Evolutionary conservation across 2,329 filamentous ascomycete species (phyloP).

Genomic region (Ascochyta viciae-villosae): DNA sequence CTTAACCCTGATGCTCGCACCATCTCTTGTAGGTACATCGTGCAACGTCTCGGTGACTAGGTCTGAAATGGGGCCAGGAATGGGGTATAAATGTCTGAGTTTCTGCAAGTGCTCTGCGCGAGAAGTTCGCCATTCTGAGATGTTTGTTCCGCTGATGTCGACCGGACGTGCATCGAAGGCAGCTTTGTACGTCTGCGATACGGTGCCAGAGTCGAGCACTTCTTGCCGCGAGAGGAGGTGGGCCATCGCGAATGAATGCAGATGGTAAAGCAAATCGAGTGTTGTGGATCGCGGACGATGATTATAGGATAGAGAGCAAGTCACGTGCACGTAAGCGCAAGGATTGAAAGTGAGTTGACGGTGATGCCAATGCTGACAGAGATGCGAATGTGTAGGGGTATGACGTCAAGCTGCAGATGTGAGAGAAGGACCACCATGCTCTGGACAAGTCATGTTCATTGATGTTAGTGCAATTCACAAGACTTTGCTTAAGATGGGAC

Average conservation of each 20-base stretch:
- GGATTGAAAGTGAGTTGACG: neutral
- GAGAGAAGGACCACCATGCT: no score
- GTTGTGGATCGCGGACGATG: no score
- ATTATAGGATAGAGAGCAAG: neutral
- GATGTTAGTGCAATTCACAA: no score
- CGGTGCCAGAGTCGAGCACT: slow-evolving; percentile 29
- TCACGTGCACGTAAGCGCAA: neutral
- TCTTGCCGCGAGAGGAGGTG: slow-evolving; percentile 36
- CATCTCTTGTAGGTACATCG: slow-evolving; percentile 35
- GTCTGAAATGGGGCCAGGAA: slow-evolving; percentile 39
- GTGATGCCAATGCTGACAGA: neutral
- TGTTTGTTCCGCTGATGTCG: slow-evolving; percentile 23
- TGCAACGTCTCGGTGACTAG: slow-evolving; percentile 39
- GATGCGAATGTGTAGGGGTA: neutral
- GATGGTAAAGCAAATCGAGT: neutral
- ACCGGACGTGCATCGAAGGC: slow-evolving; percentile 36
- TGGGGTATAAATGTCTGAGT: slow-evolving; percentile 41
- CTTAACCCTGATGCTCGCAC: slow-evolving; percentile 31
- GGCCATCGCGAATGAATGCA: slow-evolving; percentile 25
- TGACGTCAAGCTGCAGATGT: neutral
- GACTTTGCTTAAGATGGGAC: no score
- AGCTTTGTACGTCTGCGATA: slow-evolving; percentile 29
- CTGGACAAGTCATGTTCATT: no score
- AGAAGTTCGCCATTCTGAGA: slow-evolving; percentile 27
- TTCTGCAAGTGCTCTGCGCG: slow-evolving; percentile 38